A percentile compares a stretch with the other conserved stretches of the same genome.
phyloP scores from a whole-genome alignment of 495 filamentous ascomycete genomes.

The Glarea lozoyensis region DNA sequence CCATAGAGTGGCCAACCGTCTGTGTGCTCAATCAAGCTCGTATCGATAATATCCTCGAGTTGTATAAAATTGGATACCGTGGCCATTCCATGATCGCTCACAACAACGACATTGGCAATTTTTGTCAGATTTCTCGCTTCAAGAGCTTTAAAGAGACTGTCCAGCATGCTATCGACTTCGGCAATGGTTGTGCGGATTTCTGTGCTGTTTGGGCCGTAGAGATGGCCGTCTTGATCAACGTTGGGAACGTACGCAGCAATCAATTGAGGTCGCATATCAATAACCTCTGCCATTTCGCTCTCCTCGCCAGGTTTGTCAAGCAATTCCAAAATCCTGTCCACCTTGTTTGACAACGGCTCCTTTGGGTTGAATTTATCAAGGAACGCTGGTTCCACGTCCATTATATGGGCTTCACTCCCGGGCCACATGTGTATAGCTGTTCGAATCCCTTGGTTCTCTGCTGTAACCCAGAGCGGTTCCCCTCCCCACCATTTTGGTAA shows the following conservation, averaged over 20 bases:
- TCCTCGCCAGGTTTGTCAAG: slow-evolving; percentile 72
- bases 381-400: slow-evolving; percentile 57
- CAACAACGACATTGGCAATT: slow-evolving; percentile 93
- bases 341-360: slow-evolving; percentile 65
- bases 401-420: slow-evolving; percentile 76
- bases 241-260: slow-evolving; percentile 93
- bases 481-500: slow-evolving; percentile 88
- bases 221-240: slow-evolving; percentile 78
- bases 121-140: slow-evolving; percentile 74
- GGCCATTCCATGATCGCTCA: slow-evolving; percentile 98
- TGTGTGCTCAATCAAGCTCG: slow-evolving; percentile 63
- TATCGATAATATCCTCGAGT: slow-evolving; percentile 82
- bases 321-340: slow-evolving; percentile 64
- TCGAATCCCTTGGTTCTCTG: slow-evolving; percentile 65
- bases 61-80: slow-evolving; percentile 81
- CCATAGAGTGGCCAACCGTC: slow-evolving; percentile 95
- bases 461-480: slow-evolving; percentile 89
- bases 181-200: slow-evolving; percentile 69
- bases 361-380: slow-evolving; percentile 77
- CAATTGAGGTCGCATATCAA: slow-evolving; percentile 62
- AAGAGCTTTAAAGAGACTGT: slow-evolving; percentile 62
- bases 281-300: slow-evolving; percentile 25
- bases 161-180: slow-evolving; percentile 72
- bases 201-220: slow-evolving; percentile 88
- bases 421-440: slow-evolving; percentile 98